Evolutionary conservation across 2,329 filamentous ascomycete genomes (phyloP).

Genomic region (Epichloe gansuensis): DNA sequence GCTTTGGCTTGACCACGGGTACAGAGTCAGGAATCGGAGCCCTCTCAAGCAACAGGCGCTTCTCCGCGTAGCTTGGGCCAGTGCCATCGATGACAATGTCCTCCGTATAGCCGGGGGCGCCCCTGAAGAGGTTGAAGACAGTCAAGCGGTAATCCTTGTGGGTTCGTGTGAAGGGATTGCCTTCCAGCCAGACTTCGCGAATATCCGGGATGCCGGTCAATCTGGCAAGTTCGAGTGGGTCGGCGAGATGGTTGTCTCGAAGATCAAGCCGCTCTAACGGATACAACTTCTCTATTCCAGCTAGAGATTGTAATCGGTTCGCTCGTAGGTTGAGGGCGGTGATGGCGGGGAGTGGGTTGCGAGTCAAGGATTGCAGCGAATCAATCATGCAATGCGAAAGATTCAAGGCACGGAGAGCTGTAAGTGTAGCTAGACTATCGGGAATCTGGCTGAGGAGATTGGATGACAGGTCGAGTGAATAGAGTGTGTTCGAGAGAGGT

Average conservation of each 20-base stretch:
- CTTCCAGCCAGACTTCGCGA: conserved; percentile 80
- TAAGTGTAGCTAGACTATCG: conserved; percentile 74
- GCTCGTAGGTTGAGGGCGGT: conserved; percentile 82
- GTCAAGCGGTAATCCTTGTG: conserved; percentile 74
- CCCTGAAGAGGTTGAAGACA: conserved; percentile 93
- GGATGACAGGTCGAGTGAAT: conserved; percentile 81
- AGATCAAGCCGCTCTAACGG: conserved; percentile 85
- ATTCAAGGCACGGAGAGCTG: conserved; percentile 81
- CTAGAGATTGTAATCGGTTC: conserved; percentile 76
- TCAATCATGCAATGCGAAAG: conserved; percentile 97
- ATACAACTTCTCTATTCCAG: conserved; percentile 77
- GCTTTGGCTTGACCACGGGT: conserved; percentile 61
- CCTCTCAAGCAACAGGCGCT: conserved; percentile 70
- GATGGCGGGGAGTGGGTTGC: conserved; percentile 82
- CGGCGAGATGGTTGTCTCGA: conserved; percentile 79
- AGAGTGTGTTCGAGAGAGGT: conserved; percentile 75
- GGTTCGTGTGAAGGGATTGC: conserved; percentile 83
- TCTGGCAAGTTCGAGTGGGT: conserved; percentile 80
- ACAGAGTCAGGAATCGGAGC: conserved; percentile 62
- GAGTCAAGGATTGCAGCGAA: conserved; percentile 73
- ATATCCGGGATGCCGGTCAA: conserved; percentile 86
- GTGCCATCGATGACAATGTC: conserved; percentile 81
- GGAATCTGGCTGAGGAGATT: conserved; percentile 94
- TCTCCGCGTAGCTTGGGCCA: conserved; percentile 73
- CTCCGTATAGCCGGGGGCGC: conserved; percentile 76